phyloP scores from a whole-genome alignment of 2,329 filamentous ascomycete genomes.

The Triangularia setosa region DNA sequence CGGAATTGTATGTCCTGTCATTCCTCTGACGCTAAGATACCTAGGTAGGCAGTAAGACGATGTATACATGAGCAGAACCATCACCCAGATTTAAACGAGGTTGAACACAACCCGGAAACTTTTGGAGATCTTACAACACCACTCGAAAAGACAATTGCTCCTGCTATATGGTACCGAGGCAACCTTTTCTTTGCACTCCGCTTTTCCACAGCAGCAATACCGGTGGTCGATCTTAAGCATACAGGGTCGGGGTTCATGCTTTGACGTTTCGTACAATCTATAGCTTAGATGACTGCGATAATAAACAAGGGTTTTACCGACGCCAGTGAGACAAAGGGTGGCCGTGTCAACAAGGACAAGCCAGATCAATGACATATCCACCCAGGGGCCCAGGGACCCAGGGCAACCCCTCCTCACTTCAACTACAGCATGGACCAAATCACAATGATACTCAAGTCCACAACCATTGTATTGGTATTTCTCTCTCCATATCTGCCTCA shows the following conservation, averaged over 20 bases:
- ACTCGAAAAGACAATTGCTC: too few relatives aligned
- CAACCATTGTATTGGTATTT: not conserved
- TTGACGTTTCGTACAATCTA: too few relatives aligned
- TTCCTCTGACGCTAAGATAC: not conserved
- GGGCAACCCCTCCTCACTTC: not conserved
- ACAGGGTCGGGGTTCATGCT: too few relatives aligned
- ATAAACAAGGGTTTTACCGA: not conserved
- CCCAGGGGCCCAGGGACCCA: not conserved
- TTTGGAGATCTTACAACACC: too few relatives aligned
- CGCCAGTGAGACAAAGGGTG: not conserved
- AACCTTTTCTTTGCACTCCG: too few relatives aligned
- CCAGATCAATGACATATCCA: not conserved
- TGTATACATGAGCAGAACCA: not conserved
- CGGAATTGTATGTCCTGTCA: not conserved
- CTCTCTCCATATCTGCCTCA: not conserved
- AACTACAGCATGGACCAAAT: not conserved
- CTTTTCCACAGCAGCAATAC: too few relatives aligned
- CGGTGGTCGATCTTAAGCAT: too few relatives aligned
- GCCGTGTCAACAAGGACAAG: too few relatives aligned
- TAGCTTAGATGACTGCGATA: not conserved
- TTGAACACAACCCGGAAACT: too few relatives aligned
- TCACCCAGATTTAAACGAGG: too few relatives aligned
- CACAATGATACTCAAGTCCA: not conserved
- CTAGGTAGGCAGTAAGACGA: not conserved
- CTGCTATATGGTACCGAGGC: too few relatives aligned